Evolutionary conservation across 768 basidiomycete genomes (phyloP).

Genomic region (Brasilioporus rufonigricans): DNA sequence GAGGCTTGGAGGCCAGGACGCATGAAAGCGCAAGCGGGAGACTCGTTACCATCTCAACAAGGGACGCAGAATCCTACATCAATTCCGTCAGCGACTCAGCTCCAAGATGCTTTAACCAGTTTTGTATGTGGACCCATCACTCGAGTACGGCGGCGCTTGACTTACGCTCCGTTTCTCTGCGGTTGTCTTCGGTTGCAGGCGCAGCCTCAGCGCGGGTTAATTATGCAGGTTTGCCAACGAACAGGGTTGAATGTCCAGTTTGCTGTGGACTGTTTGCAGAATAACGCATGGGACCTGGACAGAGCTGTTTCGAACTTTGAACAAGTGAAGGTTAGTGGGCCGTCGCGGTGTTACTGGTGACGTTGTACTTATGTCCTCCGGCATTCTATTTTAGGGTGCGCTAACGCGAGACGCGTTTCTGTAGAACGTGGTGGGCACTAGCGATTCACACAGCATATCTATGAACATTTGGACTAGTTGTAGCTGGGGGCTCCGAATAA

Average conservation of each 20-base stretch:
- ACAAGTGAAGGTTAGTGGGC: slow-evolving; percentile 70
- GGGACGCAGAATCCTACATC: slow-evolving; percentile 18
- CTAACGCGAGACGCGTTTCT: slow-evolving; percentile 56
- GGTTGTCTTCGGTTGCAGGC: slow-evolving; percentile 41
- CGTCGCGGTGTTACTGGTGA: background rate
- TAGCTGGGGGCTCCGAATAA: background rate
- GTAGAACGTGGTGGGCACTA: slow-evolving; percentile 26
- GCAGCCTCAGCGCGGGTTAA: slow-evolving; percentile 65
- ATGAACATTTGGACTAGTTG: slow-evolving; percentile 1
- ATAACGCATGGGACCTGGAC: slow-evolving; percentile 82
- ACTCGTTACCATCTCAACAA: slow-evolving; percentile 21
- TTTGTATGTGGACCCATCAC: slow-evolving; percentile 48
- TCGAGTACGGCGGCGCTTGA: slow-evolving; percentile 8
- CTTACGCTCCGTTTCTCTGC: slow-evolving; percentile 10
- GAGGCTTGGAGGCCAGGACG: slow-evolving; percentile 78
- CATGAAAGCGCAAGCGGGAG: slow-evolving; percentile 64
- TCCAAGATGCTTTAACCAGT: slow-evolving; percentile 50
- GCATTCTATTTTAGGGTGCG: slow-evolving; percentile 37
- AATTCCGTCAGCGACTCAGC: slow-evolving; percentile 36
- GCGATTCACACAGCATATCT: slow-evolving; percentile 18
- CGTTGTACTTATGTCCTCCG: slow-evolving; percentile 26
- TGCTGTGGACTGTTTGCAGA: slow-evolving; percentile 79
- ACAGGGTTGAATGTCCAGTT: slow-evolving; percentile 81
- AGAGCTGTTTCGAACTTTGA: slow-evolving; percentile 84
- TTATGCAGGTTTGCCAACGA: slow-evolving; percentile 65